Base-by-base conservation (phyloP, 331 rosid genomes). In the Spiraea crenata region DNA sequence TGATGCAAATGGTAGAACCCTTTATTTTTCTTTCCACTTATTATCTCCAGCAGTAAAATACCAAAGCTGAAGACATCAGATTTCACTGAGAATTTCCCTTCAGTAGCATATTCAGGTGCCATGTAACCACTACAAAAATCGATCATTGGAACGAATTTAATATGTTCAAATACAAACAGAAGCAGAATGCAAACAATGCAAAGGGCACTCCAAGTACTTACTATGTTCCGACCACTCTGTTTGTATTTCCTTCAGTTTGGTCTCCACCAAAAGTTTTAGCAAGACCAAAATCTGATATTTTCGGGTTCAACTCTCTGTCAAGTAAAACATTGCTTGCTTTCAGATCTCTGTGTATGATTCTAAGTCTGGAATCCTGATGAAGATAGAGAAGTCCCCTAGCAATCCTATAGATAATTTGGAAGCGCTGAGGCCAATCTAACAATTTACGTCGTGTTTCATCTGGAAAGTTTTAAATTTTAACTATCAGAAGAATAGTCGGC, bases 301-400 rank as follows among this genome's bases (percentile, higher is more conserved):
- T 67, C 4, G 71, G 71, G 60, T 67, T 50, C 71, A 50, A 35
- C 4, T 68, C 81, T 25, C 19, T 17, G 54, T 81, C 81, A 48
- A 81, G 85, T 54, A 81, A 72, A 35, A 81, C 67, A 52, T 81
- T 81, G 41, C 81, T 73, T 17, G 78, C 78, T 67, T 81, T 81
- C 25, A 81, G 64, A 62, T 81, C 84, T 34, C 84, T 46, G 16
- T 80, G 84, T 16, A 80, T 76, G 31, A 80, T 80, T 51, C 84
- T 71, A 52, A 80, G 65, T 64, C 83, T 82, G 9, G 86, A 82
- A 19, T 82, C 83, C 25, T 81, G 77, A 56, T 84, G 85, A 57
- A 87, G 86, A 63, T 87, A 87, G 31, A 84, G 81, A 72, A 84
- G 76, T 4, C 83, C 89, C 0, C 81, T 39, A 1, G 85, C 85